Percentiles rank a stretch among this genome's conserved stretches.
phyloP scores from a whole-genome alignment of 768 basidiomycete species.

The Tulasnella sp. region DNA sequence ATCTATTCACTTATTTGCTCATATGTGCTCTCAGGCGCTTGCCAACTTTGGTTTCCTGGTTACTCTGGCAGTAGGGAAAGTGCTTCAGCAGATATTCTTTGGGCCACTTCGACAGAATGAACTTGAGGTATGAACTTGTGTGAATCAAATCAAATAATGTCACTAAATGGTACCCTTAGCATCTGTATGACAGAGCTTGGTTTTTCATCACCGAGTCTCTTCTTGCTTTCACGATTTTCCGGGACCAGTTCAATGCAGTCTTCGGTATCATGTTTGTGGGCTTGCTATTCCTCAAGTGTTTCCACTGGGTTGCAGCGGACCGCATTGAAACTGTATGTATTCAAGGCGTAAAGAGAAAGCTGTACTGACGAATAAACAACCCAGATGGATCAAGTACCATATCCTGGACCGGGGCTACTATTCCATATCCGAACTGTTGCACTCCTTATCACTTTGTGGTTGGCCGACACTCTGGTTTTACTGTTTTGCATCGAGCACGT shows the following conservation, averaged over 20 bases:
- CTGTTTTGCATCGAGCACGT: slow-evolving; percentile 70
- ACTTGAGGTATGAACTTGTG: slow-evolving; percentile 56
- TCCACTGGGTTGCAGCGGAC: slow-evolving; percentile 94
- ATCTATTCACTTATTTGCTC: background rate
- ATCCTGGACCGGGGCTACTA: slow-evolving; percentile 65
- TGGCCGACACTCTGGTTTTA: slow-evolving; percentile 65
- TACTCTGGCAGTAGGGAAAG: slow-evolving; percentile 59
- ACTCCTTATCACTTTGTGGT: slow-evolving; percentile 62
- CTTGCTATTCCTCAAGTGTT: slow-evolving; percentile 87
- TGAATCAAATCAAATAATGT: background rate
- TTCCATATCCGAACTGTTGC: slow-evolving; percentile 76
- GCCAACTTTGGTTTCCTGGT: slow-evolving; percentile 81
- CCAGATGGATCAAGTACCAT: slow-evolving; percentile 94
- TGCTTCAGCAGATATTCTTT: slow-evolving; percentile 82
- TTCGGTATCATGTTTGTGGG: slow-evolving; percentile 93
- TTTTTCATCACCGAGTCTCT: slow-evolving; percentile 96
- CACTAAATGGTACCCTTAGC: slow-evolving; percentile 36
- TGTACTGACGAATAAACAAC: background rate
- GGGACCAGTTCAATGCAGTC: slow-evolving; percentile 85
- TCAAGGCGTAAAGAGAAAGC: background rate
- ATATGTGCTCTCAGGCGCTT: slow-evolving; percentile 44
- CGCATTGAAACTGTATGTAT: slow-evolving; percentile 72
- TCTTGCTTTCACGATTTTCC: slow-evolving; percentile 92
- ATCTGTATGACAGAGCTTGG: slow-evolving; percentile 91
- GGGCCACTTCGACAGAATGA: slow-evolving; percentile 76